Conservation (phyloP, 805 yeast genomes). For the Millerozyma miso region DNA sequence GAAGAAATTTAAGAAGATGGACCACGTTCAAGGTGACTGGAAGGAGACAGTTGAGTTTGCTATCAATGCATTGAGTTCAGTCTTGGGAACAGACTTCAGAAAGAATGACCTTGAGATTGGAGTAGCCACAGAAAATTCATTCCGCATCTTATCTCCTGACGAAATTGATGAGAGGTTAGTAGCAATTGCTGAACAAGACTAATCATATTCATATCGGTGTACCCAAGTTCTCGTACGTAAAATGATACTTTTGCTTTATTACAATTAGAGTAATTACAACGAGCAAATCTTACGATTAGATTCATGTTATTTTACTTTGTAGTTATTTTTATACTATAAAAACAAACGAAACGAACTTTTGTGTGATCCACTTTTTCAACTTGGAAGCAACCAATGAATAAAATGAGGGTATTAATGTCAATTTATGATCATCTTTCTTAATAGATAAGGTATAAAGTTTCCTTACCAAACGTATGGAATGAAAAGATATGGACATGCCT, state of each 20-base stretch:
- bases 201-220: slow-evolving; percentile 8
- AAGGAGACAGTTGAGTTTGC: slow-evolving; percentile 84
- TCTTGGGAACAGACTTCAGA: slow-evolving; percentile 88
- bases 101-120: slow-evolving; percentile 93
- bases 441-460: too few species aligned
- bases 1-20: slow-evolving; percentile 75
- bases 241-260: too few species aligned
- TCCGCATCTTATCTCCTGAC: slow-evolving; percentile 70
- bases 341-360: too few species aligned
- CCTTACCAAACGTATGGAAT: slow-evolving; percentile 76
- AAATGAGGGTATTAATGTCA: too few species aligned
- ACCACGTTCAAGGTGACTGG: slow-evolving; percentile 76
- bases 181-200: slow-evolving; percentile 95
- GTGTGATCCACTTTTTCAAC: too few species aligned
- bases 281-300: background rate
- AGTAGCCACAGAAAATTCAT: slow-evolving; percentile 70
- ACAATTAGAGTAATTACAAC: background rate
- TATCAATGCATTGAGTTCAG: slow-evolving; percentile 78
- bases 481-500: slow-evolving; percentile 86
- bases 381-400: too few species aligned
- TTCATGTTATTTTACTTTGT: background rate
- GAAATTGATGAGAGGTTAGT: slow-evolving; percentile 93
- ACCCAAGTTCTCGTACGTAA: background rate
- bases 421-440: too few species aligned
- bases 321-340: background rate